Percentiles rank a stretch among this genome's conserved stretches.
phyloP scores from a whole-genome alignment of 2,329 filamentous ascomycete species.

The Penicillium fuscoglaucum region DNA sequence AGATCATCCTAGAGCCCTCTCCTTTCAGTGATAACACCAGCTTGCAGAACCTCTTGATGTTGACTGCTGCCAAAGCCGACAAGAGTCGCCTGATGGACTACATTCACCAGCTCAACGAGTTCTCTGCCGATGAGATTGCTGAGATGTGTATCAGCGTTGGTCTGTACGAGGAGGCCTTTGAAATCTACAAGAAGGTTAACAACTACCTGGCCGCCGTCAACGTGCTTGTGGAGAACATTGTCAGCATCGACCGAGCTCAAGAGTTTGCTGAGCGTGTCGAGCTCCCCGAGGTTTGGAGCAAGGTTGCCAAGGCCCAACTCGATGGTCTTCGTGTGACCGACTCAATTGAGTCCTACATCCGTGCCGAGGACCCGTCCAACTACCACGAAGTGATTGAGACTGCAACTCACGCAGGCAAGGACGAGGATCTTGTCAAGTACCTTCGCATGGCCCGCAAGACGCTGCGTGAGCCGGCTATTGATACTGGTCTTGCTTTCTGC shows the following conservation, averaged over 20 bases:
- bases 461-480: constrained; percentile 85
- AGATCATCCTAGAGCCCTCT: constrained; percentile 99
- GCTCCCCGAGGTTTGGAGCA: constrained; percentile 94
- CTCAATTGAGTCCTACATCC: constrained; percentile 95
- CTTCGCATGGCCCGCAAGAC: constrained; percentile 97
- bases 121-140: constrained; percentile 90
- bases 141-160: constrained; percentile 92
- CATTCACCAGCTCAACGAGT: constrained; percentile 85
- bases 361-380: constrained; percentile 88
- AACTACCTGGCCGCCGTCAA: constrained; percentile 84
- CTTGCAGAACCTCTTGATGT: constrained; percentile 91
- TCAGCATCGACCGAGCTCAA: constrained; percentile 96
- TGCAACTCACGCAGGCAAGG: constrained; percentile 91
- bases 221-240: constrained; percentile 92
- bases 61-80: constrained; percentile 95
- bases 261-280: constrained; percentile 95
- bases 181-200: constrained; percentile 97
- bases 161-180: constrained; percentile 93
- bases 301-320: constrained; percentile 95
- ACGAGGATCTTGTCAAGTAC: constrained; percentile 95
- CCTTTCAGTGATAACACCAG: constrained; percentile 97
- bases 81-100: constrained; percentile 95
- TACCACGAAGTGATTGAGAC: constrained; percentile 96
- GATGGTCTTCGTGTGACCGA: constrained; percentile 92
- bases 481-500: constrained; percentile 91